Evolutionary conservation across 106 monocot genomes (phyloP), one percentile per base, ranked within the genome.

Genomic region (Triglochin maritima): DNA sequence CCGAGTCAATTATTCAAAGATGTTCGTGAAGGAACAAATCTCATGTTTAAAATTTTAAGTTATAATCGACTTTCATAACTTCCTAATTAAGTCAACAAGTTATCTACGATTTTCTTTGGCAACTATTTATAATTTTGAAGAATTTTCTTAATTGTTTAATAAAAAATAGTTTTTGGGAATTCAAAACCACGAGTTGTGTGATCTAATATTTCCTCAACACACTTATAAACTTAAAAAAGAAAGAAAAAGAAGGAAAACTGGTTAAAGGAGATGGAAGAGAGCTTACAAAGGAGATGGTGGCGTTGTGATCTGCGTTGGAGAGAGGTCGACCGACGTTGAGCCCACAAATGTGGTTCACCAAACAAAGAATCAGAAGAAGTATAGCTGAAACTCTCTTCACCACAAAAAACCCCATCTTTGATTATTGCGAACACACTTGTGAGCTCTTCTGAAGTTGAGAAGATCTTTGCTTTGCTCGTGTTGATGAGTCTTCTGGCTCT

Each of bases 251-350:
- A 6, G 47, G 9, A 17, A 13, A 41, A 11, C 5, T 9, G n/a
- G 54, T 15, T 50, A 29, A 59, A 59, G 17, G 16, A 53, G 4
- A 6, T 43, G 5, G 14, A 55, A 12, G 7, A 45, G 62, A 29
- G 1, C 1, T 29, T 49, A 64, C 64, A 47, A 64, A 16, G 44
- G 64, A 48, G 49, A 64, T n/a, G 11, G 64, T 48, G 14, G 47
- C 49, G 64, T 16, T 49, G 64, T 72, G 14, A 16, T 66, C 29
- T 29, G 29, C 51, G 51, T 29, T 47, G 9, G 75, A 67, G 52
- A 67, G 76, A 52, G 82, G 56, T 59, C n/a, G n/a, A n/a, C 86
- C 86, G 66, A 86, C 66, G 66, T 82, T 86, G 55, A 86, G 86
- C 50, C 71, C 71, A 45, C 47, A n/a, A 50, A 56, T 29, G 29